A percentile compares a stretch with the other conserved stretches of the same genome.
Conservation (phyloP, 2,329 filamentous ascomycete genomes). For the Phialemonium atrogriseum region DNA sequence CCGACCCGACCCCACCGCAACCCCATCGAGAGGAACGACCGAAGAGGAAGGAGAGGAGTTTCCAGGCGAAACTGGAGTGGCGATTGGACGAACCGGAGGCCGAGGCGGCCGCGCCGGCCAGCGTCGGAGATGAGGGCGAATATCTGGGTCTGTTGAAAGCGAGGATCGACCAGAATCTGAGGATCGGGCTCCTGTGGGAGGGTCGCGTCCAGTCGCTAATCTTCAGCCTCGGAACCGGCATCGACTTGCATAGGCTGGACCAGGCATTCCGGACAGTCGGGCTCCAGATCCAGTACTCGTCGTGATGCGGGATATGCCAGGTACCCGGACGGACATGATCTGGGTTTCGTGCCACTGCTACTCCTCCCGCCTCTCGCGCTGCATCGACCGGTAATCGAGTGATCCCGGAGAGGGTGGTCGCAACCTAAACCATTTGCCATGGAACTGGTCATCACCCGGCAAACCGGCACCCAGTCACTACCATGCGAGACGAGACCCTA, state of each 20-base stretch:
- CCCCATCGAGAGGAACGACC: constrained; percentile 8
- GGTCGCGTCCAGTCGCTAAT: constrained; percentile 85
- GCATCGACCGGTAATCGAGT: too few relatives aligned
- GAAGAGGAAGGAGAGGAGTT: constrained; percentile 29
- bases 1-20: constrained; percentile 13
- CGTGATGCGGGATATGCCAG: constrained; percentile 39
- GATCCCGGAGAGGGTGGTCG: too few relatives aligned
- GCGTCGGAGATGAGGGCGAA: constrained; percentile 36
- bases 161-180: constrained; percentile 78
- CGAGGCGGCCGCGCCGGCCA: constrained; percentile 4
- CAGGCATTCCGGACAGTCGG: constrained; percentile 71
- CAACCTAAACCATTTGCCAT: too few relatives aligned
- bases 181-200: constrained; percentile 85
- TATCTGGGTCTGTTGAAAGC: constrained; percentile 86
- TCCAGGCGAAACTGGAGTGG: constrained; percentile 43
- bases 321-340: too few relatives aligned
- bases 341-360: too few relatives aligned
- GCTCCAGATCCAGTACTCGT: constrained; percentile 76
- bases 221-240: constrained; percentile 79
- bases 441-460: too few relatives aligned
- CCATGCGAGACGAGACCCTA: too few relatives aligned
- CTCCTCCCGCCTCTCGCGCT: too few relatives aligned
- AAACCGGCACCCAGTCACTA: too few relatives aligned
- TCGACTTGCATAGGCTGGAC: constrained; percentile 70
- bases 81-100: constrained; percentile 29